Evolutionary conservation across 805 yeast species (phyloP), one percentile per base, ranked within the genome.

Genomic region (Spathaspora passalidarum): DNA sequence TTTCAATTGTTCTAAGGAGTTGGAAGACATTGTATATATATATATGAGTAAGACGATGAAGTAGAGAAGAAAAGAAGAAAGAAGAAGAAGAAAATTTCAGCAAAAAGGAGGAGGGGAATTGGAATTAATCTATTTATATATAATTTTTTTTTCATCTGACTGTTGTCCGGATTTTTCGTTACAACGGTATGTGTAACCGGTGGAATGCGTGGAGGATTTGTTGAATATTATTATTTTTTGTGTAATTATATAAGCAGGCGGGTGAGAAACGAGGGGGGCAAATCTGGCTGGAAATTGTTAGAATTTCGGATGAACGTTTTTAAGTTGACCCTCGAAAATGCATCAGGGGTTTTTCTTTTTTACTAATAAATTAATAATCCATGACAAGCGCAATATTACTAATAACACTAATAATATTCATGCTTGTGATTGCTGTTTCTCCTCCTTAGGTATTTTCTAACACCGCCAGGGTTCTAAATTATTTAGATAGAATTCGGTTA

Each of bases 1-100:
- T 72, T 92, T 94, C 66, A 94, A 84, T 74, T 86, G 91, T 68
- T 86, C 98, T 65, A 94, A 79, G 46, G 97, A 86, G 75, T 82
- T 80, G 46, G 60, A 58, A 23, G 70, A 58, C 71, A 67, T 66
- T 44, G 34, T 45, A 6, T 18, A 5, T 25, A 1, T 25, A 38
- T 37, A 23, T 20, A 22, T 25, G 22, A 4, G 29, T 9, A 34
- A n/a, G 29, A 13, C 14, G 38, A 38, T 39, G 38, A 10, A 32
- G 35, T 21, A 14, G 4, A 22, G 43, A 17, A 44, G 29, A 18
- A 37, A 32, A 38, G 26, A 44, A 32, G 29, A 23, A 23, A 26
- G 14, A 18, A 25, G 21, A 26, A 25, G 26, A 23, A 44, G 25
- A 21, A 13, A 17, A 5, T 19, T 18, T 17, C 41, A 36, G 23